Percentiles rank a stretch among this genome's conserved stretches.
These are phyloP conservation scores for Neurospora sublineolata DNA, from an alignment of 495 filamentous ascomycete species.

Conservation along the genomic window DNA sequence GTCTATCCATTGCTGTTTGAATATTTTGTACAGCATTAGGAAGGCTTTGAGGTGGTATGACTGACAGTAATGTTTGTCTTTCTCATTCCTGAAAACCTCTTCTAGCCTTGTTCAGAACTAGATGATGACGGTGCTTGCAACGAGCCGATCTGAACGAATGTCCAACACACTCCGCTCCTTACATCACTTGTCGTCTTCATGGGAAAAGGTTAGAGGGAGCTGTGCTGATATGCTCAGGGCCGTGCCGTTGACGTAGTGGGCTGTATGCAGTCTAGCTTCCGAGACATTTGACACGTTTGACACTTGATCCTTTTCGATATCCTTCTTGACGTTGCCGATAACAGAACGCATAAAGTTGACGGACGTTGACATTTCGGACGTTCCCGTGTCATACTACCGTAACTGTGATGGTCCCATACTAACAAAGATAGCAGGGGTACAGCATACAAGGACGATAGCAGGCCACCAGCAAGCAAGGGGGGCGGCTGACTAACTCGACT, in stretches of 20 bases:
- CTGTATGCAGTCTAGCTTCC: not conserved
- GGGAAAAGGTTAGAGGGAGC: not conserved
- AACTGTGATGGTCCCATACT: not conserved
- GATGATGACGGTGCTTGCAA: not conserved
- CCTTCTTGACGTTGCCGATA: not conserved
- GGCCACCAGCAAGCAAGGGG: not conserved
- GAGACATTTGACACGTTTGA: not conserved
- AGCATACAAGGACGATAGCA: not conserved
- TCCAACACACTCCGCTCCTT: not conserved
- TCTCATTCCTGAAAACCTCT: not conserved
- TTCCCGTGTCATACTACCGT: not conserved
- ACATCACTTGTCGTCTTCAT: not conserved
- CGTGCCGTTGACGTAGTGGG: not conserved
- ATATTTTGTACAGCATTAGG: not conserved
- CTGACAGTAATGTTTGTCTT: not conserved
- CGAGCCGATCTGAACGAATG: not conserved
- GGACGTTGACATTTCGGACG: not conserved
- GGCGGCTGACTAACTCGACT: not conserved
- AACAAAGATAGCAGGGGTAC: not conserved
- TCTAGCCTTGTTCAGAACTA: not conserved
- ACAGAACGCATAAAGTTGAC: not conserved
- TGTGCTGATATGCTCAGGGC: not conserved
- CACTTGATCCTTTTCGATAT: not conserved
- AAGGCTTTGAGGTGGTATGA: not conserved
- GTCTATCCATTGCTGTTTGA: not conserved